Evolutionary conservation across 148 eudicot genomes (phyloP), one percentile per base, ranked within the genome.

Genomic region (Beta vulgaris): DNA sequence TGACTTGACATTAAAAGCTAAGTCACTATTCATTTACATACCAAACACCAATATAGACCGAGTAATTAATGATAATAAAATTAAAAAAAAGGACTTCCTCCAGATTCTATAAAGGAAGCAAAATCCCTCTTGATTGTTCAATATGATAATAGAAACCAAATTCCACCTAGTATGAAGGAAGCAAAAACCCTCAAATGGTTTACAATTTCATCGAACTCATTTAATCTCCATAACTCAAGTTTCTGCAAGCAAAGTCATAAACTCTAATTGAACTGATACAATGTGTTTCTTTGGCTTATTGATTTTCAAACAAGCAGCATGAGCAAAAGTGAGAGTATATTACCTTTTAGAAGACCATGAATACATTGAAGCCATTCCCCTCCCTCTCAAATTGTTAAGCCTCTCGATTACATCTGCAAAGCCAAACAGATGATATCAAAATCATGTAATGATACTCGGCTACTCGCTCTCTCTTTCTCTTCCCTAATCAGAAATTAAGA

Each of bases 291-390:
- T 2, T 63, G 8, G 35, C 21, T 43, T 31, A 34, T 16, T 16
- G 18, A 31, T 60, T 18, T 0, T n/a, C 7, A 36, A 2, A 64
- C 28, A 64, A 64, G 44, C 44, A 64, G 34, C 28, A n/a, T 19
- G 68, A 35, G 44, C 25, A 18, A 39, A 36, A 28, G 37, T 40
- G 34, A 77, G n/a, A 26, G 39, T 19, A 9, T 28, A 23, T 9
- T 74, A 94, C 98, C 98, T 94, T 86, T 94, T 94, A 93, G 93
- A 94, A 26, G 98, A 94, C 98, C 98, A 94, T 6, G 98, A 91
- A 68, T 94, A 94, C 86, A 82, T 77, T 11, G 97, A 86, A 77
- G 97, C 96, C 96, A 94, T 94, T 23, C 98, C 96, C 72, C 90
- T 85, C 58, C 98, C 98, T 85, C 98, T 82, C 73, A 94, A 63